Base-by-base conservation (phyloP, 225 moss, liverwort and hornwort species). In the Sphagnum contortum region DNA sequence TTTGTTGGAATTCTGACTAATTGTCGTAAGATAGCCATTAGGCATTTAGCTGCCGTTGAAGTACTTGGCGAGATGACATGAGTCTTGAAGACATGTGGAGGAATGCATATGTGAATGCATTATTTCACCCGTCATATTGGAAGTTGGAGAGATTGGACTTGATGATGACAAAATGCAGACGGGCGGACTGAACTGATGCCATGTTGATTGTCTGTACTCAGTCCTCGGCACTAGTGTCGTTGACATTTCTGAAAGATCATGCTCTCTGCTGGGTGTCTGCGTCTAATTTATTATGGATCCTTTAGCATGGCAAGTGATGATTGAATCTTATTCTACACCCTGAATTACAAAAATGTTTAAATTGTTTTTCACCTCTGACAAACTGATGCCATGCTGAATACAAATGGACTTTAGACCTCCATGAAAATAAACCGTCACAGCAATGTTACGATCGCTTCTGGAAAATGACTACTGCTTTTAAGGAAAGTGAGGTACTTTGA, bases 161-260 rank as follows among this genome's bases (percentile, higher is more conserved):
- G 47, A 12, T 76, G 83, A 83, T 83, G 82, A 83, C n/a, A 8
- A 14, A 66, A 61, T 59, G 66, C 66, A 66, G 66, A 66, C 66
- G 66, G 66, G 66, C 66, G 66, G 66, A 66, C 66, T 66, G 66
- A 82, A 82, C 60, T 82, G 79, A 82, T 79, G 79, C 76, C 79
- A 29, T 79, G 82, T 82, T 59, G 82, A 82, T 47, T 69, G 79
- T 82, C 73, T 82, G 79, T 83, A 55, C 44, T 2, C 2, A 6
- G 8, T 66, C 71, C 52, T 11, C 5, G 9, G 68, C 50, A 50
- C 6, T 59, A 8, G 2, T 52, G 59, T 50, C 2, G 60, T 50
- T 0, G 52, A 52, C 9, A 52, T 52, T 12, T 7, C 74, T 83
- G 79, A 83, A 65, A 83, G 76, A 60, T 48, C 7, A 8, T 2